Base-by-base conservation (phyloP, 257 asterid genomes). In the Paraleonurus japonicus region DNA sequence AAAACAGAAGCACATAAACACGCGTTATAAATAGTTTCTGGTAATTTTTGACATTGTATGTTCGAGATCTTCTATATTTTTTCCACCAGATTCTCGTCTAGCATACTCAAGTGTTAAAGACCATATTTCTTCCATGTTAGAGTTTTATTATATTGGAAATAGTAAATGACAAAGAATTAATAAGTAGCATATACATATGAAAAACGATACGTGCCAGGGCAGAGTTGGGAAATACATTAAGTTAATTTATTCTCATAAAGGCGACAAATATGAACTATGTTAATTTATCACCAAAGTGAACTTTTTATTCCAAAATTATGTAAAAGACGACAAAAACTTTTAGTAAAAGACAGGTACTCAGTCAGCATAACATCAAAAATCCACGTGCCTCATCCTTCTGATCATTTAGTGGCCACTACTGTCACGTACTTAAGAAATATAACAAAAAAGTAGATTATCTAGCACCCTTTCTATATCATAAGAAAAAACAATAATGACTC, bases 51-150 rank as follows among this genome's bases (percentile, higher is more conserved):
- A 50, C 55, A 64, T 61, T 50, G 22, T 60, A 13, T 50, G 37
- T 65, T 59, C 23, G 17, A 22, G 16, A 43, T 35, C 26, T 27
- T 61, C 61, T 10, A 41, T 50, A 16, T 55, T 39, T 67, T 67
- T 32, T 71, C 27, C 39, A 66, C 39, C 27, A 72, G 70, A 65
- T 73, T 51, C 72, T 32, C 17, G 4, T 15, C 23, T 33, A 62
- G 43, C 28, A 11, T 32, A 26, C 59, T 47, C n/a, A 51, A 26
- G 43, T 43, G 15, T 43, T 35, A 45, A 65, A 27, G 19, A 43
- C 19, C 35, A 20, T 22, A 39, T 41, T 33, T 72, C 37, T 47
- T 19, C 27, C 47, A 27, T 15, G 35, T 47, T 61, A 7, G 62
- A 47, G 53, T 32, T 12, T 28, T 35, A 15, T 20, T 35, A 62